Base-by-base conservation (phyloP, 1,284 basidiomycete species). In the Microbotryum intermedium region DNA sequence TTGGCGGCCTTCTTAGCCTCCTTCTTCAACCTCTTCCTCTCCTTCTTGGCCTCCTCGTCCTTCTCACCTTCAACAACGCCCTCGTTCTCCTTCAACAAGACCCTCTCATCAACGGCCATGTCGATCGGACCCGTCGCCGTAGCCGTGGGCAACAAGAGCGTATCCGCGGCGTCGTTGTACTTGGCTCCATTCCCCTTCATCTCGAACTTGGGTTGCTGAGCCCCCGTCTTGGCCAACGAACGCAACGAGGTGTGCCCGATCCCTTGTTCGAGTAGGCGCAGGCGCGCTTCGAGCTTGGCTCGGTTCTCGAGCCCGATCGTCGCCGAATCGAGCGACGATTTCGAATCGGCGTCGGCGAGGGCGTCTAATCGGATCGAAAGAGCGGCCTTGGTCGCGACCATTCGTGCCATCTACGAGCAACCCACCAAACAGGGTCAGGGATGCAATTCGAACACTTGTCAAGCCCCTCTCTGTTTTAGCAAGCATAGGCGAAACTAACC, bases 381-480 rank as follows among this genome's bases (percentile, higher is more conserved):
- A 1, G 94, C 89, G 5, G 94, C 86, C 80, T 97, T 97, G 63
- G 94, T 97, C 44, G 94, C 92, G 30, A 97, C 91, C 94, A 98
- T 98, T 70, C 95, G 88, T 16, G 95, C 95, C 94, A 98, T 97
- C 85, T 88, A 62, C 1, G 51, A 20, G 26, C 16, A 21, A 48
- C 13, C 21, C 7, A 49, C 3, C 23, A n/a, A n/a, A n/a, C n/a
- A n/a, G n/a, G n/a, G n/a, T n/a, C n/a, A n/a, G n/a, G n/a, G n/a
- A n/a, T n/a, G n/a, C n/a, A 54, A 26, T 11, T 46, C 16, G 49
- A 34, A 16, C 43, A 46, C 47, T 54, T 29, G 25, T 57, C 6
- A 61, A 50, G 34, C 20, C 8, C 21, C 26, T 29, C 25, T 26
- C 25, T 26, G 13, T 34, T 3, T n/a, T n/a, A 42, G 39, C 51